Base-by-base conservation (phyloP, 345 rosid genomes). In the Populus simonii region DNA sequence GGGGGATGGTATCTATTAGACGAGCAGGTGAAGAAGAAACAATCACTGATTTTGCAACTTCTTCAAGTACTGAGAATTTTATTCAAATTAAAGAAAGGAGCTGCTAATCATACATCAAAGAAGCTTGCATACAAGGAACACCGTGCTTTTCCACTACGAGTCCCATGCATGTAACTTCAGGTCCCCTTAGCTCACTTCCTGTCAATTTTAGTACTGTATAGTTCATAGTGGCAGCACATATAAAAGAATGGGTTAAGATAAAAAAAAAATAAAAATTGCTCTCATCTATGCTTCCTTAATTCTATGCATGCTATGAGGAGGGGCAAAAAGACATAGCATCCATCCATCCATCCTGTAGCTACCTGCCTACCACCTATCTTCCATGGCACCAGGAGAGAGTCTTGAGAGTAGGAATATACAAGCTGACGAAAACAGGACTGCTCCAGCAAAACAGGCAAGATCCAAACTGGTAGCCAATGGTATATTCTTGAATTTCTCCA, bases 401-500 rank as follows among this genome's bases (percentile, higher is more conserved):
- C 70, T 86, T 0, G 96, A 90, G 55, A 93, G 89, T 53, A 92
- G 70, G 86, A 86, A 92, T 59, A 86, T 82, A 45, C 79, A 74
- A 68, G 93, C 92, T 1, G 96, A 88, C 70, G 90, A 88, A 76
- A 87, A 20, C 10, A 92, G 57, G 38, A 92, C 73, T 1, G 92
- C 88, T 68, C 89, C 96, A 3, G 93, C 90, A 71, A 92, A 90
- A 66, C 93, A 89, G 33, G 89, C 93, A 3, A 93, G 86, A 82
- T 93, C 96, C 77, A 88, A 67, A 76, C 89, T 78, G 12, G 85
- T 88, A 16, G 78, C 76, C 43, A 89, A 29, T 18, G 93, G 92
- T 62, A 87, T 55, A 33, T 77, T 84, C 78, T 77, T 83, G 87
- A 93, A 92, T 79, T 89, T 92, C 74, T 89, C 93, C 71, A 90